Percentiles rank a stretch among this genome's conserved stretches.
Conservation (phyloP, 169 alveolate genomes). For the Plasmodium cynomolgi region DNA sequence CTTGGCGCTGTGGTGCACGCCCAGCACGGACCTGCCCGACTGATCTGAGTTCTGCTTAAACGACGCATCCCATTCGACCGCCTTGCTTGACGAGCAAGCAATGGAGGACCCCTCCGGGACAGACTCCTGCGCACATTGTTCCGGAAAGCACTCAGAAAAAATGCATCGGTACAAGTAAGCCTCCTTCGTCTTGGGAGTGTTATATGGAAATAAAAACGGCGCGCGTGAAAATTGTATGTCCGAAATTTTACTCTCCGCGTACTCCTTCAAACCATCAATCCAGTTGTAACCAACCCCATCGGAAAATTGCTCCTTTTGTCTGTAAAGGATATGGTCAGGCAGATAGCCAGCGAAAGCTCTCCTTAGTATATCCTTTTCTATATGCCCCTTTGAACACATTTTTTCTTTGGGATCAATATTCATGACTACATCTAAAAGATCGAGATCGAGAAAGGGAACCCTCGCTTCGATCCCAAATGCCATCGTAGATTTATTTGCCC, state of each 20-base stretch:
- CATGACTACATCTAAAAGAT: conserved; percentile 29
- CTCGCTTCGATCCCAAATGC: conserved; percentile 93
- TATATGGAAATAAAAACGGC: conserved; percentile 75
- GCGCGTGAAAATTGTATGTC: conserved; percentile 73
- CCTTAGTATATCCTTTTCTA: conserved; percentile 87
- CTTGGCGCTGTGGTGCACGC: conserved; percentile 37
- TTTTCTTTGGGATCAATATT: conserved; percentile 70
- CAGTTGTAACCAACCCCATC: conserved; percentile 87
- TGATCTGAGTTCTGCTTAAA: conserved; percentile 73
- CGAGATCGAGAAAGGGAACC: conserved; percentile 88
- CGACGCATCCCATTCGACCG: conserved; percentile 74
- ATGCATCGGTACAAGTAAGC: conserved; percentile 79
- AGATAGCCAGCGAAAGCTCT: conserved; percentile 87
- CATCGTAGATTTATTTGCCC: conserved; percentile 90
- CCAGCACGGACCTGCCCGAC: conserved; percentile 69
- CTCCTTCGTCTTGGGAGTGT: conserved; percentile 83
- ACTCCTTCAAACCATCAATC: conserved; percentile 81
- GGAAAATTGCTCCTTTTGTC: conserved; percentile 90
- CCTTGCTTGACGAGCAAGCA: conserved; percentile 77
- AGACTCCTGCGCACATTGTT: conserved; percentile 74
- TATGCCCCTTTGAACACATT: conserved; percentile 52
- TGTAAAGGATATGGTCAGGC: conserved; percentile 89
- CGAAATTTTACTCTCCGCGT: conserved; percentile 78
- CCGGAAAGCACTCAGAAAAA: conserved; percentile 75
- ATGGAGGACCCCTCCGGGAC: conserved; percentile 76